These are phyloP conservation scores for Fusarium praegraminearum DNA, from an alignment of 2,329 filamentous ascomycete genomes.

Conservation along the genomic window DNA sequence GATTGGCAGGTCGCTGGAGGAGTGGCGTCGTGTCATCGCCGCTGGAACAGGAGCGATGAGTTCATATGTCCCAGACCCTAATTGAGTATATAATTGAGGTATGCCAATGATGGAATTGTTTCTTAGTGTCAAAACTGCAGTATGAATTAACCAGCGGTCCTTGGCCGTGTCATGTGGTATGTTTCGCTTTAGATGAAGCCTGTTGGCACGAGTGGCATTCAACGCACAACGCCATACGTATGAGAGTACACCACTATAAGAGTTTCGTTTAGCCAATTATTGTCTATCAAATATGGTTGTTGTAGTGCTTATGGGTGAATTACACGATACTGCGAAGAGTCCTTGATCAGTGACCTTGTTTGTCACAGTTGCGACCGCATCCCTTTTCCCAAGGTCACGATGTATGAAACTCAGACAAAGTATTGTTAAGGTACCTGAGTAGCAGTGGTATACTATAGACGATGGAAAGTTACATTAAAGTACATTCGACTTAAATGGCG, in stretches of 20 bases:
- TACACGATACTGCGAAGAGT: neutral
- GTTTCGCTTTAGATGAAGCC: too few relatives aligned
- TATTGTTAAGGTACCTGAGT: neutral
- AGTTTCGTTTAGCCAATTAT: neutral
- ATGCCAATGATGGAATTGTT: neutral
- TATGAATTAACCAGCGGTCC: neutral
- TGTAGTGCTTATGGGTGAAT: neutral
- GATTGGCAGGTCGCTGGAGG: neutral
- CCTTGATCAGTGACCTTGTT: neutral
- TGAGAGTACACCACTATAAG: neutral
- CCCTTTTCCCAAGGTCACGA: neutral
- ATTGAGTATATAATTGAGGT: neutral
- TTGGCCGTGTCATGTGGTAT: neutral
- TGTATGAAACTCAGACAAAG: neutral
- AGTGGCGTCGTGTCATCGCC: neutral
- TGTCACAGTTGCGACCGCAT: neutral
- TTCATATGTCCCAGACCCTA: too few relatives aligned
- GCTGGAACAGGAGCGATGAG: neutral
- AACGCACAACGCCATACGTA: neutral
- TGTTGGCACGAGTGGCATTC: too few relatives aligned
- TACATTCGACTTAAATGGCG: too few relatives aligned
- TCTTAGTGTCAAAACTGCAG: neutral
- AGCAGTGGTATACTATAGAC: neutral
- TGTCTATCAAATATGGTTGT: neutral
- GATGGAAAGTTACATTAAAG: neutral